Percentiles rank a stretch among this genome's conserved stretches.
phyloP scores from a whole-genome alignment of 768 basidiomycete genomes.

The Amanita fuliginea region DNA sequence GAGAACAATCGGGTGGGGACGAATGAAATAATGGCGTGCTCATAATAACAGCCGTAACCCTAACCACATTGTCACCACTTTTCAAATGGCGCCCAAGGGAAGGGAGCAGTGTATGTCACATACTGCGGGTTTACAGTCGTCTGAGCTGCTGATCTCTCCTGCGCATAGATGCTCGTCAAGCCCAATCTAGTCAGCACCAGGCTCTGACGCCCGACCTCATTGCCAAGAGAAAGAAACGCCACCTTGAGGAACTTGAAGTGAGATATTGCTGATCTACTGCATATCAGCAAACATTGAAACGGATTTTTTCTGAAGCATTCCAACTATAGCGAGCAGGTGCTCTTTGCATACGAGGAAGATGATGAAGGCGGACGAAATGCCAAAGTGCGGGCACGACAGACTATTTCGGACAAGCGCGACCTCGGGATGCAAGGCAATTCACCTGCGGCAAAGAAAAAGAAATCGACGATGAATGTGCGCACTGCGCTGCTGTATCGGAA shows the following conservation, averaged over 20 bases:
- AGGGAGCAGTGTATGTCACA: slow-evolving; percentile 41
- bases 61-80: not conserved
- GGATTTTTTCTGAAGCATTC: slow-evolving; percentile 41
- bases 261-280: slow-evolving; percentile 4
- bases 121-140: not conserved
- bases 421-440: slow-evolving; percentile 38
- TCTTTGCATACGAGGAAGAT: slow-evolving; percentile 32
- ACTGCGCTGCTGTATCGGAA: slow-evolving; percentile 78
- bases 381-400: slow-evolving; percentile 64
- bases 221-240: slow-evolving; percentile 64
- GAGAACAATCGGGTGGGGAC: not conserved
- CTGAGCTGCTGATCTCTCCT: slow-evolving; percentile 3
- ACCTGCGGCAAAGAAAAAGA: slow-evolving; percentile 53
- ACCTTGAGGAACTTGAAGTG: slow-evolving; percentile 82
- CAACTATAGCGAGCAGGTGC: slow-evolving; percentile 58
- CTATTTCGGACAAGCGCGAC: slow-evolving; percentile 68
- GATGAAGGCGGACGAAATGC: slow-evolving; percentile 34
- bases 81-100: slow-evolving; percentile 33
- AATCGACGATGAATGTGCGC: slow-evolving; percentile 72
- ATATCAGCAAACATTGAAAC: slow-evolving; percentile 8
- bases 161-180: slow-evolving; percentile 36
- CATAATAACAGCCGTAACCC: not conserved
- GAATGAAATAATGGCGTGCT: slow-evolving; percentile 2
- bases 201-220: slow-evolving; percentile 53
- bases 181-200: slow-evolving; percentile 28